These are phyloP conservation scores for Eimeria maxima DNA, from an alignment of 169 alveolate species.

Conservation along the genomic window DNA sequence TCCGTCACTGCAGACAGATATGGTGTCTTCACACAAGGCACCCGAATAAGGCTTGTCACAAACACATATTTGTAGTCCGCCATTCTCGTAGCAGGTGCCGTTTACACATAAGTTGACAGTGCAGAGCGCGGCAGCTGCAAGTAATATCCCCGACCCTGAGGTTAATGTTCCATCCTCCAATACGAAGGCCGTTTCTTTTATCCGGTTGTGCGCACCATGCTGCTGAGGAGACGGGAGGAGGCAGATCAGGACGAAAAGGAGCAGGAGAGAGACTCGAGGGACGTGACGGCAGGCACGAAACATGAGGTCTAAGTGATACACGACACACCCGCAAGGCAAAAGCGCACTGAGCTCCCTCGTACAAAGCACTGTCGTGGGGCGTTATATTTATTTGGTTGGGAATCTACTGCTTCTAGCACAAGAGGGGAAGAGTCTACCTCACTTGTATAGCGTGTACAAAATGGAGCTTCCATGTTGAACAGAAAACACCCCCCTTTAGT, in stretches of 20 bases:
- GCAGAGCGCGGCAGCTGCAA: conserved; percentile 71
- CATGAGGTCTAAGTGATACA: neutral
- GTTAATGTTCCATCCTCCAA: neutral
- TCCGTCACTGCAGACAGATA: conserved; percentile 71
- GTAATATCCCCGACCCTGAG: neutral
- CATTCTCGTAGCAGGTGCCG: conserved; percentile 78
- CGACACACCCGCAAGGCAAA: neutral
- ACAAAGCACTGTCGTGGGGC: neutral
- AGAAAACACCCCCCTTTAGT: neutral
- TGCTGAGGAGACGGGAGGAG: conserved; percentile 28
- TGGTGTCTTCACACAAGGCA: conserved; percentile 53
- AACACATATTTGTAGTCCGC: conserved; percentile 79
- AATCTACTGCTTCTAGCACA: neutral
- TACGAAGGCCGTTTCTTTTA: neutral
- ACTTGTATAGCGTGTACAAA: neutral
- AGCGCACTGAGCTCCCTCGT: neutral
- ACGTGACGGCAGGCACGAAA: neutral
- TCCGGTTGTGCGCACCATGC: neutral
- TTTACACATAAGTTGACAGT: conserved; percentile 70
- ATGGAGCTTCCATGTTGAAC: neutral
- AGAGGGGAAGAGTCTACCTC: neutral
- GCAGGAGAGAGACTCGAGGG: neutral
- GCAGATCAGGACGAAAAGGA: neutral
- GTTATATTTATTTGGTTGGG: neutral
- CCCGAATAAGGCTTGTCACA: conserved; percentile 79